A percentile compares a stretch with the other conserved stretches of the same genome.
Evolutionary conservation across 2,329 filamentous ascomycete species (phyloP).

Genomic region (Ploettnerulaceae sp.): DNA sequence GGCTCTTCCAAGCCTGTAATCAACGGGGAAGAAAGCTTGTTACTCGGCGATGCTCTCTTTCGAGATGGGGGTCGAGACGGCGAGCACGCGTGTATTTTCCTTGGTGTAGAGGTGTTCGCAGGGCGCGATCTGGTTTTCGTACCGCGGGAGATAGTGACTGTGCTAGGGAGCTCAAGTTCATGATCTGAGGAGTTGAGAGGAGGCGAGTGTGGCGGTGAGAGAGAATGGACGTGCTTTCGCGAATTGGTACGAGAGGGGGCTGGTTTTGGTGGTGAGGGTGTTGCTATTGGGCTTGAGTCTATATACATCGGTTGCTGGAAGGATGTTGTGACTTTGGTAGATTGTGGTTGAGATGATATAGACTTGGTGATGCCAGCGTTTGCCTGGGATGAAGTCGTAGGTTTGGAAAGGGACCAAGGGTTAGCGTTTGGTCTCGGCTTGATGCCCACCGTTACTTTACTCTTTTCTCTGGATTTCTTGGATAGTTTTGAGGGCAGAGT

Average conservation of each 20-base stretch:
- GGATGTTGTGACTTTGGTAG: not conserved
- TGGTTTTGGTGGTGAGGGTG: not conserved
- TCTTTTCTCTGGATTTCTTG: constrained; percentile 5
- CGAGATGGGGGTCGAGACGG: constrained; percentile 7
- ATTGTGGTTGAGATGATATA: not conserved
- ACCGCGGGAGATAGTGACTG: constrained; percentile 12
- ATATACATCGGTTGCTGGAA: constrained; percentile 1
- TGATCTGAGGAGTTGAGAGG: not conserved
- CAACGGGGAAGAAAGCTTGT: not conserved
- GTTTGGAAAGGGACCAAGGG: constrained; percentile 14
- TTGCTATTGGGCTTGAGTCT: constrained; percentile 7
- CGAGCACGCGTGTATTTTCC: not conserved
- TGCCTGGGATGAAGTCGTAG: constrained; percentile 8
- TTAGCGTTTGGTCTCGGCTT: constrained; percentile 18
- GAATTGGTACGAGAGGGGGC: constrained; percentile 1
- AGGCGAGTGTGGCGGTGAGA: constrained; percentile 7
- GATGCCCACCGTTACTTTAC: constrained; percentile 2
- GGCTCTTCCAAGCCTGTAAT: not conserved
- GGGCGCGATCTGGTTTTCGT: not conserved
- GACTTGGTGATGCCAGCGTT: constrained; percentile 12
- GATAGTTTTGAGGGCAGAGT: not conserved
- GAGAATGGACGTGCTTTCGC: constrained; percentile 4
- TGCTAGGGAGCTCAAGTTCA: constrained; percentile 7
- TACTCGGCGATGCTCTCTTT: constrained; percentile 12
- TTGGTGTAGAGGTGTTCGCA: constrained; percentile 1